A percentile compares a stretch with the other conserved stretches of the same genome.
Conservation (phyloP, 306 rosid species). For the Corylus avellana region DNA sequence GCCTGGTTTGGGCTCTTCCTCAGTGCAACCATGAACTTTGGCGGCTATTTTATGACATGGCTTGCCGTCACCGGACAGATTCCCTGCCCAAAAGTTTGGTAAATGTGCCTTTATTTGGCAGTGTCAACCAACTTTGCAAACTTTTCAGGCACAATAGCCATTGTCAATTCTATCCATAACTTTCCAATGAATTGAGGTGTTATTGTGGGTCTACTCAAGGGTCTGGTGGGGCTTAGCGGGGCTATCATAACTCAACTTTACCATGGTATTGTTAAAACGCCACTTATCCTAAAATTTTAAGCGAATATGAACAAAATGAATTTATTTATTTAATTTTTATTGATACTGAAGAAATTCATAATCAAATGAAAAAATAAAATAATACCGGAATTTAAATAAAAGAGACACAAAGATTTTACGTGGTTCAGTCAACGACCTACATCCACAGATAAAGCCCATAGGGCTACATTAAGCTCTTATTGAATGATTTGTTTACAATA, state of each 20-base stretch:
- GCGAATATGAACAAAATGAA: too few relatives aligned
- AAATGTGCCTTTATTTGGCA: conserved; percentile 48
- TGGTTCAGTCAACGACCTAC: too few relatives aligned
- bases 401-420: too few relatives aligned
- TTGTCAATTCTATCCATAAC: conserved; percentile 43
- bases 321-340: too few relatives aligned
- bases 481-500: too few relatives aligned
- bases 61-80: conserved; percentile 39
- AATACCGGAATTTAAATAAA: too few relatives aligned
- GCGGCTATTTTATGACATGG: conserved; percentile 54
- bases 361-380: too few relatives aligned
- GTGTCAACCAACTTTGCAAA: conserved; percentile 44
- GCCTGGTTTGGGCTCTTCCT: conserved; percentile 49
- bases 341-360: too few relatives aligned
- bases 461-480: too few relatives aligned
- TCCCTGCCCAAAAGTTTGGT: conserved; percentile 43
- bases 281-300: too few relatives aligned
- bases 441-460: too few relatives aligned
- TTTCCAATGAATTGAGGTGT: conserved; percentile 56
- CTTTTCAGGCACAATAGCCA: conserved; percentile 46
- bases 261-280: conserved; percentile 14
- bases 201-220: conserved; percentile 50
- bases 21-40: conserved; percentile 47
- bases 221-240: conserved; percentile 58
- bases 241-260: conserved; percentile 50